Evolutionary conservation across 176 grass and related monocot species (phyloP).

Genomic region (Miscanthus lutarioriparius): DNA sequence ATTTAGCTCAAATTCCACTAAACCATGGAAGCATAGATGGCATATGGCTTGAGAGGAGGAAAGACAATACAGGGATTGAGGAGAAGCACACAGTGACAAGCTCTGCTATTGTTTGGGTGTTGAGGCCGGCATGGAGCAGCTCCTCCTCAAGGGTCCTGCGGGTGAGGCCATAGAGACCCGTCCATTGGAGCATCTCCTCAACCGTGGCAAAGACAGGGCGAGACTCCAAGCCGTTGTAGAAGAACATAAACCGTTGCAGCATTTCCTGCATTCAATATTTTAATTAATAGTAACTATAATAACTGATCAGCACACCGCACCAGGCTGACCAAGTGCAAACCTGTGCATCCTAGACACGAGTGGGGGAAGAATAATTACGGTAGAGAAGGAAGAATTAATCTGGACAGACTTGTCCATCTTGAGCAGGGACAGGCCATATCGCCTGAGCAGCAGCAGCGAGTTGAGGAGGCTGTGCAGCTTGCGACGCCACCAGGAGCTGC

Average conservation of each 20-base stretch:
- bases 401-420: conserved; percentile 65
- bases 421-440: conserved; percentile 74
- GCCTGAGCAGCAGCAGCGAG: conserved; percentile 49
- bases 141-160: conserved; percentile 72
- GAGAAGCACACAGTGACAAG: conserved; percentile 62
- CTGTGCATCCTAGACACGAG: neutral
- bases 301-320: neutral
- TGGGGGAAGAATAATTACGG: neutral
- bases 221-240: conserved; percentile 61
- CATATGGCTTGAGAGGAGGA: neutral
- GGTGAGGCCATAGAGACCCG: conserved; percentile 63
- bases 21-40: too few species aligned
- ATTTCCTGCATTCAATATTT: conserved; percentile 46
- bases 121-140: conserved; percentile 60
- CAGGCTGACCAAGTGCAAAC: neutral
- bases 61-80: neutral
- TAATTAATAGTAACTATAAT: neutral
- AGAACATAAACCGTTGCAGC: conserved; percentile 69
- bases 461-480: conserved; percentile 56
- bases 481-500: conserved; percentile 51
- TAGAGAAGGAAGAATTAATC: neutral
- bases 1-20: too few species aligned
- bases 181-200: conserved; percentile 95
- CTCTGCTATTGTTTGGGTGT: conserved; percentile 63
- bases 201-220: conserved; percentile 73